Percentiles rank a stretch among this genome's conserved stretches.
Conservation (phyloP, 371 early-diverging fungal species). For the Entomophthora muscae region DNA sequence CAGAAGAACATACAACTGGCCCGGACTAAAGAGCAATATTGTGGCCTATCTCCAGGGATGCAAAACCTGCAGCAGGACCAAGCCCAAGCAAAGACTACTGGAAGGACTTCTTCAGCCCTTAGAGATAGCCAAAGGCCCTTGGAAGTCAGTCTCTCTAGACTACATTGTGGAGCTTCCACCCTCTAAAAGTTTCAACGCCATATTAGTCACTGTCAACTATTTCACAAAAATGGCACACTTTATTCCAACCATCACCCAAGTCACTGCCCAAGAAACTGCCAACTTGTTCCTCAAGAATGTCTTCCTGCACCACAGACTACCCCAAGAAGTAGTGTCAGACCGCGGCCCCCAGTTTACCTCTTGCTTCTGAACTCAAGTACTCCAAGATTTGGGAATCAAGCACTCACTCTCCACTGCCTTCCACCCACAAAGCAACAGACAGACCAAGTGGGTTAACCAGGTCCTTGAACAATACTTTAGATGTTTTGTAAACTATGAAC, state of each 20-base stretch:
- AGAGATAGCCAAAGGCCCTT: constrained; percentile 6
- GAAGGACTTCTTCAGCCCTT: constrained; percentile 21
- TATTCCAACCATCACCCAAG: constrained; percentile 6
- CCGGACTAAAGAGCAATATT: neutral
- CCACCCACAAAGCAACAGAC: constrained; percentile 32
- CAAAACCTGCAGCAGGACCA: constrained; percentile 17
- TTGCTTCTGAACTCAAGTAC: constrained; percentile 14
- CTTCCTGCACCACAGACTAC: constrained; percentile 13
- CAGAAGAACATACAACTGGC: neutral
- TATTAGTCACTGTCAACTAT: constrained; percentile 24
- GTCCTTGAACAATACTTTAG: constrained; percentile 28
- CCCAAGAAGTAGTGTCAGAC: constrained; percentile 10
- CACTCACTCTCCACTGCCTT: constrained; percentile 18
- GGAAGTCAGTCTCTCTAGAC: constrained; percentile 13
- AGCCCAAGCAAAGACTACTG: constrained; percentile 13
- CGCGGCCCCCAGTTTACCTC: constrained; percentile 19
- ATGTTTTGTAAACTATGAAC: constrained; percentile 17
- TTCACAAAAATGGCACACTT: constrained; percentile 21
- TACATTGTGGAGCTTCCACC: constrained; percentile 11
- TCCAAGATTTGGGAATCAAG: constrained; percentile 14
- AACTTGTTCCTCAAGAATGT: constrained; percentile 11
- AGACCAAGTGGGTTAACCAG: constrained; percentile 28
- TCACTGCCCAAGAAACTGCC: constrained; percentile 10
- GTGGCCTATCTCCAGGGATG: neutral
- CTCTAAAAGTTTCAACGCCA: constrained; percentile 16